Percentiles rank a stretch among this genome's conserved stretches.
Conservation (phyloP, 1,284 basidiomycete genomes). For the Vanrija pseudolonga region DNA sequence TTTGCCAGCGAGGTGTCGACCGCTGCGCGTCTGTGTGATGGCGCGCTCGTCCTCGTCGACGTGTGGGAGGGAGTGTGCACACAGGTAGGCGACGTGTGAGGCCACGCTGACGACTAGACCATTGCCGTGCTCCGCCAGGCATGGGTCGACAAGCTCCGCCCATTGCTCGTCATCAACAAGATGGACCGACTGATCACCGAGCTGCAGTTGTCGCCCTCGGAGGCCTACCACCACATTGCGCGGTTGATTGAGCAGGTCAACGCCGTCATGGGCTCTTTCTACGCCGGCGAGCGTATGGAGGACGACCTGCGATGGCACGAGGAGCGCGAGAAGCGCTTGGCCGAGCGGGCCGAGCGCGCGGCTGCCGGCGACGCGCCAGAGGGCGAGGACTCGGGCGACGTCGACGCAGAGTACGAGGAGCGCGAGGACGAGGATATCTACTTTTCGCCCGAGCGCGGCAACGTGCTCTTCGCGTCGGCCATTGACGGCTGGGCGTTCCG, state of each 20-base stretch:
- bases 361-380: constrained; percentile 36
- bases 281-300: constrained; percentile 93
- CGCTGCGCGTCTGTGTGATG: constrained; percentile 89
- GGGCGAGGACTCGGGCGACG: constrained; percentile 43
- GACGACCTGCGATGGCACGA: constrained; percentile 93
- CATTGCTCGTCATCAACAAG: constrained; percentile 96
- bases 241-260: constrained; percentile 97
- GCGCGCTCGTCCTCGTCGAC: constrained; percentile 94
- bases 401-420: constrained; percentile 68
- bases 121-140: constrained; percentile 93
- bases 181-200: constrained; percentile 93
- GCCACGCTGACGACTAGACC: constrained; percentile 59
- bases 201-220: constrained; percentile 81
- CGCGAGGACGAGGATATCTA: constrained; percentile 97
- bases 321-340: constrained; percentile 76
- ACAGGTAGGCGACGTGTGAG: constrained; percentile 60
- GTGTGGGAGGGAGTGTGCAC: constrained; percentile 98
- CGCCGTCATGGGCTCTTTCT: constrained; percentile 95
- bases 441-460: constrained; percentile 92
- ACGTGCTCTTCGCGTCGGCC: constrained; percentile 94
- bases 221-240: constrained; percentile 90
- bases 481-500: constrained; percentile 98
- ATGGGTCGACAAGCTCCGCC: constrained; percentile 83
- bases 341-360: constrained; percentile 62
- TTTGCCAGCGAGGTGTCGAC: constrained; percentile 97